Evolutionary conservation across 495 filamentous ascomycete species (phyloP).

Genomic region (Talaromyces proteolyticus): DNA sequence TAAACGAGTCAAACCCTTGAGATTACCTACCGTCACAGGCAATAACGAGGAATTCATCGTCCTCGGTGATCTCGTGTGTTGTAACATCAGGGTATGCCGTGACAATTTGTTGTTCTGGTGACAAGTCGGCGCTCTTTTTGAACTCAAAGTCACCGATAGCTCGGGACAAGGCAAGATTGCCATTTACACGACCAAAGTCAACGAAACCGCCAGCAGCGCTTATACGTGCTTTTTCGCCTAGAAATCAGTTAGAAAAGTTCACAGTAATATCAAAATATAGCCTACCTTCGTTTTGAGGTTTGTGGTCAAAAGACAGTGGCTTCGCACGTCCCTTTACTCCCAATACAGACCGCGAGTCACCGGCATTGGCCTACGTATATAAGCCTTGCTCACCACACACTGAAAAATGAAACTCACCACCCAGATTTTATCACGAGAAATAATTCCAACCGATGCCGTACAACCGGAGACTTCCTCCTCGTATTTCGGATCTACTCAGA

Average conservation of each 20-base stretch:
- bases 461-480: conserved; percentile 98
- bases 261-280: conserved; percentile 5
- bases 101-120: conserved; percentile 95
- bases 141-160: conserved; percentile 99
- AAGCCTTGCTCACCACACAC: background rate
- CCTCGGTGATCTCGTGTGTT: conserved; percentile 79
- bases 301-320: conserved; percentile 95
- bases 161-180: conserved; percentile 94
- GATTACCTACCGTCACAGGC: conserved; percentile 82
- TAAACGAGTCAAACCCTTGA: background rate
- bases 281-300: conserved; percentile 93
- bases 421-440: conserved; percentile 88
- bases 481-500: conserved; percentile 76
- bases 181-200: conserved; percentile 97
- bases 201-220: conserved; percentile 95
- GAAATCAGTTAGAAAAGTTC: conserved; percentile 11
- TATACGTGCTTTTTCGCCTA: conserved; percentile 95
- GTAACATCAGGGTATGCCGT: conserved; percentile 94
- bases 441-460: conserved; percentile 85
- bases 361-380: conserved; percentile 76
- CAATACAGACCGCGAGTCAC: conserved; percentile 89
- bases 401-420: conserved; percentile 59
- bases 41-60: conserved; percentile 95
- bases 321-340: conserved; percentile 96
- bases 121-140: conserved; percentile 96